phyloP scores from a whole-genome alignment of 805 yeast genomes.

The Candida chilensis region DNA sequence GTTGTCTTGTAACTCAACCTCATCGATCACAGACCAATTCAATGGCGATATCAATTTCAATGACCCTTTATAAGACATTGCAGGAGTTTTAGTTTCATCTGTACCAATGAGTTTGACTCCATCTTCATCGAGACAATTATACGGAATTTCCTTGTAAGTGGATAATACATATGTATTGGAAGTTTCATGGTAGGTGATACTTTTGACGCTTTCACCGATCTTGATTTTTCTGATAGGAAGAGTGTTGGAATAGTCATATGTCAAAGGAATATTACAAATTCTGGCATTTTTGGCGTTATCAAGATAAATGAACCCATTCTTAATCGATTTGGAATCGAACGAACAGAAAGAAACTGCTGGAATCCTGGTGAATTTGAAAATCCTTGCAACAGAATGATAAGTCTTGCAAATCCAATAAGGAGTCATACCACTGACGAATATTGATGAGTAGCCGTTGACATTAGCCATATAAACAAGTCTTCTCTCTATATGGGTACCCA shows the following conservation, averaged over 20 bases:
- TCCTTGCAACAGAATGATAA: conserved; percentile 51
- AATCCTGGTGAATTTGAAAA: conserved; percentile 56
- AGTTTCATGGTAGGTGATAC: conserved; percentile 60
- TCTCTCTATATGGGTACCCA: conserved; percentile 64
- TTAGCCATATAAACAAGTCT: conserved; percentile 50
- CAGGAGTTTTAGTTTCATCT: conserved; percentile 40
- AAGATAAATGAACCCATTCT: conserved; percentile 56
- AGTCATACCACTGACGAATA: conserved; percentile 66
- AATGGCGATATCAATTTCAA: conserved; percentile 62
- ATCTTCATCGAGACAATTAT: conserved; percentile 66
- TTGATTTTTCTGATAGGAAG: conserved; percentile 46
- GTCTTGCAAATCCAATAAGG: conserved; percentile 66
- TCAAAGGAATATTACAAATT: conserved; percentile 37
- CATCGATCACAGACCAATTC: conserved; percentile 72
- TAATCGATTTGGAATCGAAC: conserved; percentile 23
- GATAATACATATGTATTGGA: conserved; percentile 58
- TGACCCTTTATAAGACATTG: conserved; percentile 48
- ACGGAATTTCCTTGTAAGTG: conserved; percentile 49
- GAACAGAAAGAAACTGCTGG: conserved; percentile 62
- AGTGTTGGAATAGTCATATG: conserved; percentile 46
- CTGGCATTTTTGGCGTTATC: conserved; percentile 67
- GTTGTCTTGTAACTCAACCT: conserved; percentile 54
- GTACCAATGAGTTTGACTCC: conserved; percentile 54
- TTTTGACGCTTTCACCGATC: conserved; percentile 55
- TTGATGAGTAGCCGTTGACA: conserved; percentile 46